Evolutionary conservation across 2,329 filamentous ascomycete species (phyloP).

Genomic region (Furcasterigmium furcatum): DNA sequence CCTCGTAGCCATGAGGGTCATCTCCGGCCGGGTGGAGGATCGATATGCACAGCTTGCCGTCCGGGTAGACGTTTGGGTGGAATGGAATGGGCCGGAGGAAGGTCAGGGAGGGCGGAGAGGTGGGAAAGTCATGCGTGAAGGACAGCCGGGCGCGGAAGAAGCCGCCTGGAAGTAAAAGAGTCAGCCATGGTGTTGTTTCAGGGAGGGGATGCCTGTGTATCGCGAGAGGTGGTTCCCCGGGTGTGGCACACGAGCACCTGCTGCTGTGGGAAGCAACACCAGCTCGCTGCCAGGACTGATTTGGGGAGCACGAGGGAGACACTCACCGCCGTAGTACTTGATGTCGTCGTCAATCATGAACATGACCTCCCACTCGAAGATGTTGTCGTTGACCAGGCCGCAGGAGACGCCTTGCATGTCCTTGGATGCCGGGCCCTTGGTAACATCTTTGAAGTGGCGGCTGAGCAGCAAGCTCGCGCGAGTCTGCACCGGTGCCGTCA

Average conservation of each 20-base stretch:
- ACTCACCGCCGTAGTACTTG: conserved; percentile 85
- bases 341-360: conserved; percentile 96
- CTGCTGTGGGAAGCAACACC: too few relatives aligned
- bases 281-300: too few relatives aligned
- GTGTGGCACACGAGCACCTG: too few relatives aligned
- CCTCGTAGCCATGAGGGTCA: conserved; percentile 91
- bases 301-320: neutral
- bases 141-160: conserved; percentile 84
- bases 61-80: conserved; percentile 91
- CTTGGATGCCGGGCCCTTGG: conserved; percentile 52
- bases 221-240: too few relatives aligned
- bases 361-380: conserved; percentile 99
- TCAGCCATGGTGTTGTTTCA: too few relatives aligned
- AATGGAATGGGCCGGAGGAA: conserved; percentile 82
- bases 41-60: conserved; percentile 90
- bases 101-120: conserved; percentile 81
- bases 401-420: conserved; percentile 94
- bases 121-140: conserved; percentile 85
- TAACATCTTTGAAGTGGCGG: conserved; percentile 87
- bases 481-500: conserved; percentile 39
- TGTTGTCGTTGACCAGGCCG: conserved; percentile 80
- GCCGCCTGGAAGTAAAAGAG: conserved; percentile 61
- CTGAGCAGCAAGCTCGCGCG: conserved; percentile 71
- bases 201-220: too few relatives aligned
- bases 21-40: conserved; percentile 95